Conservation (phyloP, 2,329 filamentous ascomycete species). For the Diaporthe longicolla region DNA sequence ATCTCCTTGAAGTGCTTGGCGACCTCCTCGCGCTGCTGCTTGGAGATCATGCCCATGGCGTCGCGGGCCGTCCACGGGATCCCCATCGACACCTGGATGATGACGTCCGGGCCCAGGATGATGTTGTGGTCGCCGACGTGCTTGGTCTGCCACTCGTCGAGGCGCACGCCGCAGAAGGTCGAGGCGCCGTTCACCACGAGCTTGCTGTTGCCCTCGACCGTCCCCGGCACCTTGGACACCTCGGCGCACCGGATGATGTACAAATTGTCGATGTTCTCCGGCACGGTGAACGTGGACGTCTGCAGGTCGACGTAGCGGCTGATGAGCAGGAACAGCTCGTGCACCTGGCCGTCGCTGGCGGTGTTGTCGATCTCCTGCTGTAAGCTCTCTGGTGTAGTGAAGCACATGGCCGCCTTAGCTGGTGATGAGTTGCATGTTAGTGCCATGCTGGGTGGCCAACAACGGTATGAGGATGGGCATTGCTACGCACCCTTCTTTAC, state of each 20-base stretch:
- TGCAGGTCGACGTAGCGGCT: conserved; percentile 41
- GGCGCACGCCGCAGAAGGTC: conserved; percentile 39
- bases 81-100: conserved; percentile 41
- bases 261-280: conserved; percentile 38
- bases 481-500: conserved; percentile 32
- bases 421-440: neutral
- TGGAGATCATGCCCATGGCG: conserved; percentile 40
- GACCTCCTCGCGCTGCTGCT: conserved; percentile 41
- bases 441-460: neutral
- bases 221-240: conserved; percentile 6
- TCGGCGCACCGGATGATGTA: conserved; percentile 43
- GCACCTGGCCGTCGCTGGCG: conserved; percentile 39
- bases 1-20: conserved; percentile 40
- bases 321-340: conserved; percentile 42
- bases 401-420: conserved; percentile 42
- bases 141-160: conserved; percentile 42
- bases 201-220: conserved; percentile 32
- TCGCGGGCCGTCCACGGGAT: conserved; percentile 42
- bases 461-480: too few relatives aligned
- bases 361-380: conserved; percentile 40
- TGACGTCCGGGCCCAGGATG: conserved; percentile 41
- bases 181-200: conserved; percentile 41
- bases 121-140: conserved; percentile 42
- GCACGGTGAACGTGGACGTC: conserved; percentile 37
- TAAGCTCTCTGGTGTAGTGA: conserved; percentile 38